Percentiles rank a stretch among this genome's conserved stretches.
Evolutionary conservation across 352 stramenopile species (phyloP).

Genomic region (Phytopythium helicoides): DNA sequence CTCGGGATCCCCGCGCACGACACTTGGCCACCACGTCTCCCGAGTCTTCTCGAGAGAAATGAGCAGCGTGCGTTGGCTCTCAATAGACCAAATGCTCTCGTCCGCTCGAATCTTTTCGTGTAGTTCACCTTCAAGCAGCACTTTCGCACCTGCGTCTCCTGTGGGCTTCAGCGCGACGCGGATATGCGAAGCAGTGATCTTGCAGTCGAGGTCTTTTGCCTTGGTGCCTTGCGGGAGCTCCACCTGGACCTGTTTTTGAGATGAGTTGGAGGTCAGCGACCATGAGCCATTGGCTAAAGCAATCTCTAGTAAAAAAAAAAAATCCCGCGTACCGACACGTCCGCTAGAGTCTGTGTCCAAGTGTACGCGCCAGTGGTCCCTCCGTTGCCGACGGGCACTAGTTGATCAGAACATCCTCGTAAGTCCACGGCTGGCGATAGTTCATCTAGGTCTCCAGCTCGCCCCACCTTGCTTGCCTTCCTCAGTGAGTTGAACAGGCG

Average conservation of each 20-base stretch:
- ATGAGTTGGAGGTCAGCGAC: neutral
- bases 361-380: conserved; percentile 88
- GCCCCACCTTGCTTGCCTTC: conserved; percentile 69
- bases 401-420: neutral
- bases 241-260: conserved; percentile 64
- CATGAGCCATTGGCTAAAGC: too few relatives aligned
- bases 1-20: conserved; percentile 89
- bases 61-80: conserved; percentile 56
- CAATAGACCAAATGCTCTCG: conserved; percentile 97
- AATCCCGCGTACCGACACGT: conserved; percentile 80
- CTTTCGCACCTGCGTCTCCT: neutral
- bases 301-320: conserved; percentile 1
- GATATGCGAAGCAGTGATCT: conserved; percentile 86
- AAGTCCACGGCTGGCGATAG: too few relatives aligned
- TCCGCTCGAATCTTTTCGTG: conserved; percentile 94
- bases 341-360: conserved; percentile 98
- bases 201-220: conserved; percentile 89
- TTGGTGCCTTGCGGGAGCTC: conserved; percentile 87
- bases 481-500: conserved; percentile 35
- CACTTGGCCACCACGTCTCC: conserved; percentile 98
- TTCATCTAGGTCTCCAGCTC: conserved; percentile 2
- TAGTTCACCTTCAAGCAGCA: conserved; percentile 84
- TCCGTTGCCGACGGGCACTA: conserved; percentile 90
- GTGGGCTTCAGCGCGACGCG: conserved; percentile 74
- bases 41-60: conserved; percentile 96